phyloP scores from a whole-genome alignment of 2,329 filamentous ascomycete species.

The Chaetomium olivaceum region DNA sequence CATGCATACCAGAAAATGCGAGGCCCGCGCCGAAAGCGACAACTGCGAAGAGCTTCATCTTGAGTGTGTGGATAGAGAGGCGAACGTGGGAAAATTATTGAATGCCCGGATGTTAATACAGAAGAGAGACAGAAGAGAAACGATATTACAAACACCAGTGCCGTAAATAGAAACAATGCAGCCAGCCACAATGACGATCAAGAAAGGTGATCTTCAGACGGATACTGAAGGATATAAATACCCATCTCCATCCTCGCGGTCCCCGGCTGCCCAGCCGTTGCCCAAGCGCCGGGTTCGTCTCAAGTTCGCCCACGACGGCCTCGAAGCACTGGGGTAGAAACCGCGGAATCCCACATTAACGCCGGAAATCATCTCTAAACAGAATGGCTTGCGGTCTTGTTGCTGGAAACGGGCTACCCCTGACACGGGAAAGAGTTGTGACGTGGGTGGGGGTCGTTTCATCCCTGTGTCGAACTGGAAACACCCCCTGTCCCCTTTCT shows the following conservation, averaged over 20 bases:
- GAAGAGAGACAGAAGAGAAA: background rate
- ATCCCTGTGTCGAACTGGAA: background rate
- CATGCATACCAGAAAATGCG: conserved; percentile 20
- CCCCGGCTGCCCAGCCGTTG: background rate
- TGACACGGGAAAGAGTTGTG: background rate
- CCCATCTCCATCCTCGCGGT: background rate
- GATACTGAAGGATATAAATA: background rate
- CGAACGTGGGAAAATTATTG: background rate
- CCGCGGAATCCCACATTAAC: background rate
- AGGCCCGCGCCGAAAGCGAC: conserved; percentile 21
- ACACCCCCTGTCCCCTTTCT: background rate
- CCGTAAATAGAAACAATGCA: background rate
- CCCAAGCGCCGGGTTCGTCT: background rate
- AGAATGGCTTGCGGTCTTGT: background rate
- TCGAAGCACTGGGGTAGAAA: background rate
- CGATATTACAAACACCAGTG: background rate
- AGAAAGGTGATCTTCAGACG: background rate
- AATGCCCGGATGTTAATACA: background rate
- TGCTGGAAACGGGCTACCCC: background rate
- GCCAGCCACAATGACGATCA: conserved; percentile 9
- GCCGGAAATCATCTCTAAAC: background rate
- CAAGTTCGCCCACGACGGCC: background rate
- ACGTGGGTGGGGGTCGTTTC: background rate
- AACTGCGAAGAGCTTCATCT: conserved; percentile 24
- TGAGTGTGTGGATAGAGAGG: background rate